Conservation (phyloP, 345 rosid genomes). For the Aurinia saxatilis region DNA sequence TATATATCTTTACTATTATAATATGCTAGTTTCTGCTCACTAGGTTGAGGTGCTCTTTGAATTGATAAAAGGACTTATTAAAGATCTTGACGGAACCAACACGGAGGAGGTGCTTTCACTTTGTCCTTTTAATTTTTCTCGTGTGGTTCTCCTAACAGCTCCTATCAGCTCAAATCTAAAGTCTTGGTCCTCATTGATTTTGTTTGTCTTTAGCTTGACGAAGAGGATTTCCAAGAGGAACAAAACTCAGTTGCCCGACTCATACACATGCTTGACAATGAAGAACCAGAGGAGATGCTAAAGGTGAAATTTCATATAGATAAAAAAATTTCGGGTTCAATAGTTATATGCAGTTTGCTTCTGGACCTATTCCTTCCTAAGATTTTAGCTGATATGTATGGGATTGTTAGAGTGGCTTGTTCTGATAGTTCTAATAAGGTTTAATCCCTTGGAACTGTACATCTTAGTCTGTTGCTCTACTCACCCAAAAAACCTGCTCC, state of each 20-base stretch:
- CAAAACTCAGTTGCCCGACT: slow-evolving; percentile 87
- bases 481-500: not conserved
- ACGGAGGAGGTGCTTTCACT: slow-evolving; percentile 52
- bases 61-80: slow-evolving; percentile 81
- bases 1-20: not conserved
- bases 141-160: not conserved
- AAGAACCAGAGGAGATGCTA: slow-evolving; percentile 79
- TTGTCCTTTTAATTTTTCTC: not conserved
- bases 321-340: not conserved
- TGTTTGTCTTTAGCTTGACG: slow-evolving; percentile 52
- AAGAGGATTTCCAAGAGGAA: slow-evolving; percentile 90
- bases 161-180: slow-evolving; percentile 1
- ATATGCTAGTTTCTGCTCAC: slow-evolving; percentile 20
- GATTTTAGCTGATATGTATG: not conserved
- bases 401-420: not conserved
- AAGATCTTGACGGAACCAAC: slow-evolving; percentile 59
- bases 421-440: not conserved
- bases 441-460: not conserved
- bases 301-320: slow-evolving; percentile 38
- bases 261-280: slow-evolving; percentile 72
- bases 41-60: slow-evolving; percentile 85
- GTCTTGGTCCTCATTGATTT: slow-evolving; percentile 1
- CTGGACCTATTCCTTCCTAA: not conserved
- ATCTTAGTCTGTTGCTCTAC: not conserved
- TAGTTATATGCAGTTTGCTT: not conserved